A percentile compares a stretch with the other conserved stretches of the same genome.
These are phyloP conservation scores for Taphrina populina DNA, from an alignment of 1,139 yeast genomes.

Conservation along the genomic window DNA sequence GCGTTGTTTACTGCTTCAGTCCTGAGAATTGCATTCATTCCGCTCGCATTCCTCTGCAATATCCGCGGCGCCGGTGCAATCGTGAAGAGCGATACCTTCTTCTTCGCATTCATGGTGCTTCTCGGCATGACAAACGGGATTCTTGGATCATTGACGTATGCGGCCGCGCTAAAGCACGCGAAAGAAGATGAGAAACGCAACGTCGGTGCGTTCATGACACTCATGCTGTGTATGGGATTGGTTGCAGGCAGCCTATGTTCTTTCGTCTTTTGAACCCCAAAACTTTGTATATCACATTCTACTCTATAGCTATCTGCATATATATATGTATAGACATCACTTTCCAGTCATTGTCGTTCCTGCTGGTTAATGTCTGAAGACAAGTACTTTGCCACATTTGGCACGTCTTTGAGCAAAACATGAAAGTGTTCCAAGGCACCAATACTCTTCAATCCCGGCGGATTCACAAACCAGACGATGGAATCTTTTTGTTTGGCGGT, in stretches of 20 bases:
- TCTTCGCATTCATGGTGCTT: constrained; percentile 64
- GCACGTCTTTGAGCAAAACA: constrained; percentile 18
- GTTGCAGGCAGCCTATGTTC: constrained; percentile 22
- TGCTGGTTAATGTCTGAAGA: background rate
- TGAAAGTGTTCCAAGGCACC: constrained; percentile 32
- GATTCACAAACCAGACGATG: constrained; percentile 23
- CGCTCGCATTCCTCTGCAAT: constrained; percentile 61
- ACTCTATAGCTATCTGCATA: background rate
- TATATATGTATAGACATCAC: background rate
- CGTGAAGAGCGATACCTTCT: constrained; percentile 63
- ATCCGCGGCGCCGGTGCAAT: constrained; percentile 49
- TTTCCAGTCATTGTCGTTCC: background rate
- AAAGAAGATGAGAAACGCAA: constrained; percentile 2
- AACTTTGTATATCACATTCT: background rate
- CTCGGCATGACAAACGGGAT: constrained; percentile 92
- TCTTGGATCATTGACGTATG: constrained; percentile 44
- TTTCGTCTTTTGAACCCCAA: constrained; percentile 6
- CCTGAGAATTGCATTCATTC: constrained; percentile 57
- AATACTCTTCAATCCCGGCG: constrained; percentile 28
- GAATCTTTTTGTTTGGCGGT: too few species aligned
- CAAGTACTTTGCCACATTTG: constrained; percentile 6
- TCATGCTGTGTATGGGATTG: constrained; percentile 26
- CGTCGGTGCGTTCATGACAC: constrained; percentile 25
- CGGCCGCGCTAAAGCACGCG: constrained; percentile 23
- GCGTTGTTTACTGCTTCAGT: constrained; percentile 53